Conservation (phyloP, 108 stramenopile genomes). For the Cyclotella distinguenda region DNA sequence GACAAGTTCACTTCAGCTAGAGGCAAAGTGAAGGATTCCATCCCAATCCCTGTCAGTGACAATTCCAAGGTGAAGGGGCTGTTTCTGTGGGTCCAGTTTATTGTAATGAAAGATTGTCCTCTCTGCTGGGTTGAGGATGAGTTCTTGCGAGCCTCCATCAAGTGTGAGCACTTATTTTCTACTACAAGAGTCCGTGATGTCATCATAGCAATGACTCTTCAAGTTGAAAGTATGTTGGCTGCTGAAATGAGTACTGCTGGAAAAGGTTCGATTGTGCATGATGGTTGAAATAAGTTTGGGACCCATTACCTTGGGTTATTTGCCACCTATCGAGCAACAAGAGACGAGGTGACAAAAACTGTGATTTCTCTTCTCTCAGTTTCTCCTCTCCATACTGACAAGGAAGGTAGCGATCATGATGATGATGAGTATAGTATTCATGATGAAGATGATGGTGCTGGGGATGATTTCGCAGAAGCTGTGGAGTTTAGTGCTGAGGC, state of each 20-base stretch:
- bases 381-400: background rate
- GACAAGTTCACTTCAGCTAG: background rate
- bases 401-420: background rate
- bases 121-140: background rate
- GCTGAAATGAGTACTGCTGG: background rate
- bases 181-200: background rate
- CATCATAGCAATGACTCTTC: background rate
- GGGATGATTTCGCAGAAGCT: background rate
- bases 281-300: background rate
- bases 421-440: background rate
- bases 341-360: background rate
- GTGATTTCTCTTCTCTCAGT: background rate
- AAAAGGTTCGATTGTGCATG: no score
- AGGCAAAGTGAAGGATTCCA: background rate
- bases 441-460: background rate
- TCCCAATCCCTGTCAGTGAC: background rate
- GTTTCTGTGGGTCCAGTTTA: conserved; percentile 3
- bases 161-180: background rate
- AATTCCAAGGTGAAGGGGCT: background rate
- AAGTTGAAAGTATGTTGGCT: background rate
- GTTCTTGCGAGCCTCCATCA: background rate
- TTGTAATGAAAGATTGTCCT: conserved; percentile 18
- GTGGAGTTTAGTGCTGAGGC: background rate
- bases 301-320: background rate
- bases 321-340: background rate